phyloP scores from a whole-genome alignment of 176 grass and related monocot species.

The Hordeum vulgare region DNA sequence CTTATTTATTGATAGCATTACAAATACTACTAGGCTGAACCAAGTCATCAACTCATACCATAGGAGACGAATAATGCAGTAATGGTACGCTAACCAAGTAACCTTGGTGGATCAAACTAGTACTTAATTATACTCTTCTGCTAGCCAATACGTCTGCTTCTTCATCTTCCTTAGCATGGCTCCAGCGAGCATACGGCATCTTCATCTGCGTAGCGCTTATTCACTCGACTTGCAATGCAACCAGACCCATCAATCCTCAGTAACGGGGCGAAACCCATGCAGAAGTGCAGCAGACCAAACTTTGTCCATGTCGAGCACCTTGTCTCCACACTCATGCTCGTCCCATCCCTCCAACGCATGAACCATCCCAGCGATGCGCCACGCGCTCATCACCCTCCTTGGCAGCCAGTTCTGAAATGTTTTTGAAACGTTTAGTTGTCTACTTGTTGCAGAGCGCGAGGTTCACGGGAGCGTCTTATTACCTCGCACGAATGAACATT shows the following conservation, averaged over 20 bases:
- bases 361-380: slow-evolving; percentile 68
- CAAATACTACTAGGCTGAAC: background rate
- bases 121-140: background rate
- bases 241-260: slow-evolving; percentile 19
- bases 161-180: background rate
- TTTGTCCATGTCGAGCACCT: slow-evolving; percentile 61
- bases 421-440: background rate
- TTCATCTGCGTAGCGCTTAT: background rate
- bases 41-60: background rate
- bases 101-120: background rate
- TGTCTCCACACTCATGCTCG: slow-evolving; percentile 66
- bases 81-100: background rate
- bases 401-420: slow-evolving; percentile 79
- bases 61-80: background rate
- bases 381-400: slow-evolving; percentile 93
- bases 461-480: background rate
- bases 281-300: slow-evolving; percentile 52
- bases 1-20: background rate
- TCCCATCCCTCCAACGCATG: slow-evolving; percentile 71
- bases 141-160: background rate
- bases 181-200: background rate
- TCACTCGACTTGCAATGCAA: background rate
- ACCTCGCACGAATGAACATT: slow-evolving; percentile 90
- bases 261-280: slow-evolving; percentile 58
- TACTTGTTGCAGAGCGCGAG: background rate